Evolutionary conservation across 2,329 filamentous ascomycete genomes (phyloP).

Genomic region (Pseudocercospora crystallina): DNA sequence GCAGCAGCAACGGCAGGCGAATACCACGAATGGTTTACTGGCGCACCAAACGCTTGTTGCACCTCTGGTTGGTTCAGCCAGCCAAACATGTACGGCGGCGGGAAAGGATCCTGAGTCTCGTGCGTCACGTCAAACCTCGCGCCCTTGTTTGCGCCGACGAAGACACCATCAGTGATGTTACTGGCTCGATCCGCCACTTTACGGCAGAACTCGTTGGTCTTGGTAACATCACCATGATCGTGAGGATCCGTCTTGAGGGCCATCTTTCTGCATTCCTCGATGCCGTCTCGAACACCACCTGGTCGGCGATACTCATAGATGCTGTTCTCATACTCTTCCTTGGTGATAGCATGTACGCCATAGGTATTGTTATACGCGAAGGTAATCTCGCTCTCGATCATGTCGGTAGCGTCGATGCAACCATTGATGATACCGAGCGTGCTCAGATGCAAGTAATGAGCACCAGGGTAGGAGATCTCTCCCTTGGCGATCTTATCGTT

Average conservation of each 20-base stretch:
- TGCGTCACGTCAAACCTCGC: slow-evolving; percentile 60
- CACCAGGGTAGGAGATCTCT: slow-evolving; percentile 42
- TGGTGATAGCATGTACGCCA: slow-evolving; percentile 53
- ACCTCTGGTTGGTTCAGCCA: slow-evolving; percentile 60
- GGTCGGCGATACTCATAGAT: slow-evolving; percentile 47
- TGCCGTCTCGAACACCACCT: slow-evolving; percentile 56
- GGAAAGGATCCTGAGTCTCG: slow-evolving; percentile 43
- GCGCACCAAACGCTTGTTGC: slow-evolving; percentile 59
- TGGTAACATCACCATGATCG: slow-evolving; percentile 43
- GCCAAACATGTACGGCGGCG: slow-evolving; percentile 52
- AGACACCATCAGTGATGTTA: slow-evolving; percentile 49
- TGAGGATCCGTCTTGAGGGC: slow-evolving; percentile 52
- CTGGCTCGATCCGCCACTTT: slow-evolving; percentile 40
- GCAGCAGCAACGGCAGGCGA: slow-evolving; percentile 43
- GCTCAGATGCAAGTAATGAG: slow-evolving; percentile 42
- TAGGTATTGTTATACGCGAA: slow-evolving; percentile 60
- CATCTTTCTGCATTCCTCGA: slow-evolving; percentile 52
- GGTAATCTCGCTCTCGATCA: slow-evolving; percentile 35
- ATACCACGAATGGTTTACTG: slow-evolving; percentile 35
- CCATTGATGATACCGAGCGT: slow-evolving; percentile 59
- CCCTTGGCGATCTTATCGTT: slow-evolving; percentile 56
- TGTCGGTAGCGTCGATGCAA: slow-evolving; percentile 54
- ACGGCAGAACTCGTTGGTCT: slow-evolving; percentile 32
- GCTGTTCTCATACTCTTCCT: slow-evolving; percentile 38
- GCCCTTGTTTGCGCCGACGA: slow-evolving; percentile 42